Conservation (phyloP, 23 red algal genomes). For the Gracilaria domingensis region DNA sequence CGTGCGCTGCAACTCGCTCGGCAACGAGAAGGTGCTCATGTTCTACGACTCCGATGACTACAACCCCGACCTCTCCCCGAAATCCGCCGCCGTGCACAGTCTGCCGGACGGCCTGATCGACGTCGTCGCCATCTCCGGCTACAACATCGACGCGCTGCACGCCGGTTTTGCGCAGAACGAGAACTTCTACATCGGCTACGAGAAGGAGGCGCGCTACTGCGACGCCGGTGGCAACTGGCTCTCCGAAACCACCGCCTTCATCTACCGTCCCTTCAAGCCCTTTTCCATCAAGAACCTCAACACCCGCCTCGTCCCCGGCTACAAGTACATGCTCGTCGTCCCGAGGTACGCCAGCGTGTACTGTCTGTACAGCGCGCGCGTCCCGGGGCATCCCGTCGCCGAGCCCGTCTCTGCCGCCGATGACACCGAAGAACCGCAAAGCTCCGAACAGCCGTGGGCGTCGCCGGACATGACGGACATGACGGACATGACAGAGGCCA, state of each 20-base stretch:
- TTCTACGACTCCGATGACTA: not conserved
- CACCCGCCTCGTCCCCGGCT: not conserved
- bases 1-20: constrained; percentile 9
- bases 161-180: not conserved
- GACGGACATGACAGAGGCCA: not conserved
- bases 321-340: constrained; percentile 15
- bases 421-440: not conserved
- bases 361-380: constrained; percentile 4
- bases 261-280: constrained; percentile 10
- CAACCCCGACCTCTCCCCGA: not conserved
- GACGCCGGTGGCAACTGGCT: constrained; percentile 7
- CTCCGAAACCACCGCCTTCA: not conserved
- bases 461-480: not conserved
- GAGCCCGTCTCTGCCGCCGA: not conserved
- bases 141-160: constrained; percentile 22
- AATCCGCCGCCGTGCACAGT: not conserved
- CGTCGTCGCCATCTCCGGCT: constrained; percentile 18
- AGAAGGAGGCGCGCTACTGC: not conserved
- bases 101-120: not conserved
- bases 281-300: not conserved
- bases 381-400: not conserved
- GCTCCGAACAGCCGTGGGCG: not conserved
- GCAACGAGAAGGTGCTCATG: not conserved
- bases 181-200: constrained; percentile 3
- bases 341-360: constrained; percentile 5